Evolutionary conservation across 2,329 filamentous ascomycete genomes (phyloP).

Genomic region (Ascocoryne sarcoides): DNA sequence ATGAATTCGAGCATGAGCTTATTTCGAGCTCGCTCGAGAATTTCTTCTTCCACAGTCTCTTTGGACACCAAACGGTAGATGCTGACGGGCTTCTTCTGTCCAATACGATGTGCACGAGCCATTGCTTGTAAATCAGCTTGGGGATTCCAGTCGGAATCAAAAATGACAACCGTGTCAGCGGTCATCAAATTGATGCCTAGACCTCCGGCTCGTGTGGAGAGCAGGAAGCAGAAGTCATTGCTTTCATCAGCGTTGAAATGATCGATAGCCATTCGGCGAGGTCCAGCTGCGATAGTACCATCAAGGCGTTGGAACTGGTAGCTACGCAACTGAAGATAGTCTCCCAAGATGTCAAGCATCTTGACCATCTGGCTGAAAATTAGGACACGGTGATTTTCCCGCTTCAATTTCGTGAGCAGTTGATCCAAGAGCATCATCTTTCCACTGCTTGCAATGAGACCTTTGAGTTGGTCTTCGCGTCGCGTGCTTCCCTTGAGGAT

Average conservation of each 20-base stretch:
- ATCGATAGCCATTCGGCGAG: slow-evolving; percentile 88
- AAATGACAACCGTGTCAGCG: slow-evolving; percentile 93
- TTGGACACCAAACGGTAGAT: slow-evolving; percentile 96
- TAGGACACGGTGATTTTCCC: slow-evolving; percentile 87
- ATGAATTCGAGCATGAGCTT: slow-evolving; percentile 96
- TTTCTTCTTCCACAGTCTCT: slow-evolving; percentile 96
- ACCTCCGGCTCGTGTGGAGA: slow-evolving; percentile 92
- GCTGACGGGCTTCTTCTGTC: slow-evolving; percentile 90
- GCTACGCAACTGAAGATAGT: slow-evolving; percentile 87
- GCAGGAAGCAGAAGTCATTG: slow-evolving; percentile 89
- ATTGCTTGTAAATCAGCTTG: slow-evolving; percentile 97
- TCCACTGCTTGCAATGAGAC: slow-evolving; percentile 90
- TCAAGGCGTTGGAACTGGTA: slow-evolving; percentile 93
- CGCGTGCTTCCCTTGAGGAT: slow-evolving; percentile 72
- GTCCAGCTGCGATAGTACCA: slow-evolving; percentile 82
- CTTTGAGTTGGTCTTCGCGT: slow-evolving; percentile 84
- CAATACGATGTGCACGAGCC: slow-evolving; percentile 96
- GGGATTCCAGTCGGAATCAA: slow-evolving; percentile 98
- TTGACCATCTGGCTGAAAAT: slow-evolving; percentile 99
- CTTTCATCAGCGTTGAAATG: slow-evolving; percentile 97
- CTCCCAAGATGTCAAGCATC: slow-evolving; percentile 92
- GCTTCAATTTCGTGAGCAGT: slow-evolving; percentile 86
- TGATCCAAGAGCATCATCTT: slow-evolving; percentile 99
- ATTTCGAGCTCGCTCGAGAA: slow-evolving; percentile 90
- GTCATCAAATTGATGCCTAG: slow-evolving; percentile 99